Percentiles rank a stretch among this genome's conserved stretches.
Evolutionary conservation across 2,329 filamentous ascomycete species (phyloP).

Genomic region (Aspergillus ochraceus): DNA sequence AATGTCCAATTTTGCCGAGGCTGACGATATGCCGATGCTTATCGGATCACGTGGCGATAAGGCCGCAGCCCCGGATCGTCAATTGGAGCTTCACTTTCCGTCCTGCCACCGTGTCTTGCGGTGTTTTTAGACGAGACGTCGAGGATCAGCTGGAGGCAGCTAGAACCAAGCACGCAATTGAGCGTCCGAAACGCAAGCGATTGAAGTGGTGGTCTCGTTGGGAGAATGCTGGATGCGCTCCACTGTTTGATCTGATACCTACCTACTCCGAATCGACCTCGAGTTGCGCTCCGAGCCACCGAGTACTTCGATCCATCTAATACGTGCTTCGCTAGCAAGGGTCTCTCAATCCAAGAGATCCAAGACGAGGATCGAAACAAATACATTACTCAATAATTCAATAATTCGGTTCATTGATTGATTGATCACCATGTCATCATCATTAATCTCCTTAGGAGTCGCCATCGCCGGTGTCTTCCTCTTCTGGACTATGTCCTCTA

Average conservation of each 20-base stretch:
- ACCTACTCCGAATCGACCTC: not conserved
- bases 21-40: not conserved
- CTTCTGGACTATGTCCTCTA: constrained; percentile 44
- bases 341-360: not conserved
- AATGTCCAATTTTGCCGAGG: not conserved
- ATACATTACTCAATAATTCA: no score
- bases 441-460: constrained; percentile 31
- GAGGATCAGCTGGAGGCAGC: not conserved
- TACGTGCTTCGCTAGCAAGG: not conserved
- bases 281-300: not conserved
- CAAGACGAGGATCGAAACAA: no score
- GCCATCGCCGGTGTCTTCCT: constrained; percentile 44
- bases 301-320: not conserved
- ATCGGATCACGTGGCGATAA: constrained; percentile 1
- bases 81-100: not conserved
- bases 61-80: not conserved
- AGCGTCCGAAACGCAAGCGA: not conserved
- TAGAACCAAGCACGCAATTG: not conserved
- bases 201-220: not conserved
- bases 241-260: not conserved
- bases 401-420: no score
- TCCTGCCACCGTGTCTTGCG: not conserved
- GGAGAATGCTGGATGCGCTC: constrained; percentile 3
- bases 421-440: constrained; percentile 17
- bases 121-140: not conserved